Conservation (phyloP, 2,329 filamentous ascomycete species). For the Chrysoporthe austroafricana region DNA sequence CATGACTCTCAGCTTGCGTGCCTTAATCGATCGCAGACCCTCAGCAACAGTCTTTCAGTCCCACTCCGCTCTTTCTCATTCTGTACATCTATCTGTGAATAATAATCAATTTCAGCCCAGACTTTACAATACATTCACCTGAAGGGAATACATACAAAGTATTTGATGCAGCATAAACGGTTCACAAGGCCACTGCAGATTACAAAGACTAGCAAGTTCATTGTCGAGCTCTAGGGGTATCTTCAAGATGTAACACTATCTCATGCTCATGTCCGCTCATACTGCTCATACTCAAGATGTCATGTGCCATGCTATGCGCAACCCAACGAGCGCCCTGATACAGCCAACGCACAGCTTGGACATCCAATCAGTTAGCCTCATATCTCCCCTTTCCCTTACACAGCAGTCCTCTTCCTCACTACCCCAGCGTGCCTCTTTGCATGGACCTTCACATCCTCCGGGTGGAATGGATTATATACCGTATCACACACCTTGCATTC, state of each 20-base stretch:
- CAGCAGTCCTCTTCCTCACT: conserved; percentile 24
- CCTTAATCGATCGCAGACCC: too few species aligned
- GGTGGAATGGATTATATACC: conserved; percentile 50
- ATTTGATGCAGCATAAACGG: too few species aligned
- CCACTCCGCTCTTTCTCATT: too few species aligned
- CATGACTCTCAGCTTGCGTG: too few species aligned
- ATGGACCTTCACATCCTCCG: conserved; percentile 47
- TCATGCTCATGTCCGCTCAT: not conserved
- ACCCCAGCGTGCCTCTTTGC: conserved; percentile 41
- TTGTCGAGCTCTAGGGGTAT: not conserved
- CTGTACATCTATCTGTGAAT: too few species aligned
- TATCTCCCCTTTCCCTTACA: not conserved
- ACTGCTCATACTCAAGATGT: not conserved
- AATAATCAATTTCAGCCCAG: too few species aligned
- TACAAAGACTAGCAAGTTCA: not conserved
- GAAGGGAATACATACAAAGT: too few species aligned
- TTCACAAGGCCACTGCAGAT: too few species aligned
- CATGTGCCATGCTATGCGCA: not conserved
- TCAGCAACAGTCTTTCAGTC: too few species aligned
- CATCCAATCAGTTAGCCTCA: not conserved
- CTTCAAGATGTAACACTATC: not conserved
- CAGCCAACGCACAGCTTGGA: not conserved
- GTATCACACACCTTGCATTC: conserved; percentile 49
- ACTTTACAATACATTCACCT: too few species aligned
- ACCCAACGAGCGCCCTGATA: not conserved